A percentile compares a stretch with the other conserved stretches of the same genome.
Evolutionary conservation across 1,139 yeast genomes (phyloP).

Genomic region (Candida sanyaensis): DNA sequence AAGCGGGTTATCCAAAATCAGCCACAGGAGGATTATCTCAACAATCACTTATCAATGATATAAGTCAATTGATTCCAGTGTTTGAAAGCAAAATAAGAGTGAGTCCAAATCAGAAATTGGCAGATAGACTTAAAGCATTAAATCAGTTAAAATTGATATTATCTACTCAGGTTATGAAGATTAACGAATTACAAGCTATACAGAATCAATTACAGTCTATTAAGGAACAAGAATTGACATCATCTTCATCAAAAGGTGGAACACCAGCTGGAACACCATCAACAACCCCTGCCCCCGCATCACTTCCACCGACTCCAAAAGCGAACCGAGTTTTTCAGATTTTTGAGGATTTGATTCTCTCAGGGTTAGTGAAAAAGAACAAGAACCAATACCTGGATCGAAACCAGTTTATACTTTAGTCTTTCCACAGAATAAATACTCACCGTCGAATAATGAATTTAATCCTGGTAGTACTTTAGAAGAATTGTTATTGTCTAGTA

Average conservation of each 20-base stretch:
- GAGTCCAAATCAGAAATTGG: constrained; percentile 37
- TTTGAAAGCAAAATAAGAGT: constrained; percentile 32
- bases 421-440: constrained; percentile 37
- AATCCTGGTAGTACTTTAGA: constrained; percentile 30
- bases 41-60: constrained; percentile 41
- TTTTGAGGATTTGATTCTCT: constrained; percentile 35
- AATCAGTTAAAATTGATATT: constrained; percentile 43
- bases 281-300: constrained; percentile 14
- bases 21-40: constrained; percentile 7
- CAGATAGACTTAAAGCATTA: constrained; percentile 44
- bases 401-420: constrained; percentile 38
- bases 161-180: constrained; percentile 38
- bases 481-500: constrained; percentile 28
- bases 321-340: constrained; percentile 18
- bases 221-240: constrained; percentile 33
- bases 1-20: constrained; percentile 29
- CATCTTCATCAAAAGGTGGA: constrained; percentile 9
- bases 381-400: constrained; percentile 46
- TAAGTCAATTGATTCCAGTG: constrained; percentile 42
- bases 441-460: constrained; percentile 18
- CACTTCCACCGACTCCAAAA: constrained; percentile 13
- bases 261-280: constrained; percentile 15
- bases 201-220: constrained; percentile 31
- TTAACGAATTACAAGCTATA: constrained; percentile 43
- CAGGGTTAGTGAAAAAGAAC: constrained; percentile 45